Evolutionary conservation across 1,284 basidiomycete species (phyloP).

Genomic region (Cutaneotrichosporon arboriforme): DNA sequence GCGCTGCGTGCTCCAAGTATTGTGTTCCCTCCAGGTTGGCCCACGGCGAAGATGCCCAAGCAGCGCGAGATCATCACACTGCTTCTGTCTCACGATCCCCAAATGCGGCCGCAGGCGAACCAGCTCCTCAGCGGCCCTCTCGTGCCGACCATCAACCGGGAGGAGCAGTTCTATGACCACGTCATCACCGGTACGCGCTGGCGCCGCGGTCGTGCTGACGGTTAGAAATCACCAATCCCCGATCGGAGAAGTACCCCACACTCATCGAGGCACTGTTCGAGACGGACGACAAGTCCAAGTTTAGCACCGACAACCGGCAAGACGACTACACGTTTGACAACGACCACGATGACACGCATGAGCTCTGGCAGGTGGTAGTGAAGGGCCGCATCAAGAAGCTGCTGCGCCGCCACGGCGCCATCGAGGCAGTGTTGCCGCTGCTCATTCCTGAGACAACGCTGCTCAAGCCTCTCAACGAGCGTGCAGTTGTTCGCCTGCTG

Average conservation of each 20-base stretch:
- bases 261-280: conserved; percentile 39
- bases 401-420: conserved; percentile 82
- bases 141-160: conserved; percentile 48
- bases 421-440: conserved; percentile 71
- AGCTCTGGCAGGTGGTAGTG: conserved; percentile 54
- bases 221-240: conserved; percentile 41
- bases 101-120: conserved; percentile 73
- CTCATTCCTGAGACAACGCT: conserved; percentile 64
- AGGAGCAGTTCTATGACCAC: conserved; percentile 34
- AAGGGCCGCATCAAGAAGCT: conserved; percentile 68
- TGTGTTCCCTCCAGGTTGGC: conserved; percentile 61
- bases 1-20: conserved; percentile 67
- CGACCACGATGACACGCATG: conserved; percentile 60
- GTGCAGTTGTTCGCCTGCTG: conserved; percentile 64
- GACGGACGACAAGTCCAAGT: conserved; percentile 45
- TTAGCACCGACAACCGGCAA: conserved; percentile 61
- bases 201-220: conserved; percentile 35
- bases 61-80: conserved; percentile 59
- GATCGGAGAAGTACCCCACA: conserved; percentile 39
- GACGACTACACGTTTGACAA: conserved; percentile 71
- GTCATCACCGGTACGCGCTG: conserved; percentile 50
- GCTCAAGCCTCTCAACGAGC: conserved; percentile 57
- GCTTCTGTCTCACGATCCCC: conserved; percentile 77
- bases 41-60: conserved; percentile 53
- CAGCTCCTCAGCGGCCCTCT: conserved; percentile 76